Evolutionary conservation across 345 rosid species (phyloP), one percentile per base, ranked within the genome.

Genomic region (Eucalyptus marginata): DNA sequence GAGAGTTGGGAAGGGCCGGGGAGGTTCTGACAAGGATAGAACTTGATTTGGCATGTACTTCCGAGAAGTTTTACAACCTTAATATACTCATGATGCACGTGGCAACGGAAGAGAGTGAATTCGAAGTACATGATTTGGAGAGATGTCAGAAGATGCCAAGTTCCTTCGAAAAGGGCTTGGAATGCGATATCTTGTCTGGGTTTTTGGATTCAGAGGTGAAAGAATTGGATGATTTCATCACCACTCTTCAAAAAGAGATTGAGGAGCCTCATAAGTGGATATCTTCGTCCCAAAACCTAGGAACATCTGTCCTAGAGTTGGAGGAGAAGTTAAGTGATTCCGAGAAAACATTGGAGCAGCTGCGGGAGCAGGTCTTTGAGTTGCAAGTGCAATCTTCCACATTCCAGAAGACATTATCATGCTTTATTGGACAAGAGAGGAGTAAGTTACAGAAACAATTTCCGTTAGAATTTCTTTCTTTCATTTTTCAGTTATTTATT

Each of bases 11-110:
- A 85, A 90, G 58, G 68, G 94, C 93, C 16, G 91, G 92, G 29
- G 93, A 93, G 88, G 88, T 95, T 90, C 81, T 98, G 86, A 94
- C 93, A 3, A 93, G 94, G 90, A 88, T 95, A 87, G 96, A 98
- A 91, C 92, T 95, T 88, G 96, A 95, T 93, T 90, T 95, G 89
- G 96, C 97, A 29, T 93, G 96, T 88, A 88, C 93, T 91, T 93
- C 97, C 2, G 98, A 98, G 96, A 98, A 96, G 91, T 90, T 96
- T 80, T 93, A 93, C 86, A 97, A 98, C 92, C 90, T 98, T 31
- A 93, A 90, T 87, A 88, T 96, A 90, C 96, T 98, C 86, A 94
- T 92, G 91, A 95, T 97, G 99, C 94, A 92, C 87, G 93, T 96
- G 87, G 97, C 94, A 8, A 91, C 93, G 27, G 96, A 94, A 92